Evolutionary conservation across 352 stramenopile genomes (phyloP), one percentile per base, ranked within the genome.

Genomic region (Saprolegnia diclina): DNA sequence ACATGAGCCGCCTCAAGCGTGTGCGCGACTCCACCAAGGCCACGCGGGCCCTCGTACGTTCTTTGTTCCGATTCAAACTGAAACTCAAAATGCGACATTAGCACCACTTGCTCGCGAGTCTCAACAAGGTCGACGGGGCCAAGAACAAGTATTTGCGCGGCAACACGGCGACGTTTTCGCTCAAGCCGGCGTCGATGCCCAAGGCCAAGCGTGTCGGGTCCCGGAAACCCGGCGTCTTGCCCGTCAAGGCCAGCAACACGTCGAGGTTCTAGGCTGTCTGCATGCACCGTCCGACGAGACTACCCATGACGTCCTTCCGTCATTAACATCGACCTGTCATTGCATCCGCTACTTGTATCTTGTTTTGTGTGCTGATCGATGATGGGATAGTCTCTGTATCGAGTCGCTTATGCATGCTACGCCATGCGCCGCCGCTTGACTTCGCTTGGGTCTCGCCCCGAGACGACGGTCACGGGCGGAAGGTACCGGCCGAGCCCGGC

Each of bases 1-100:
- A 94, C 63, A 72, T 94, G 55, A 85, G 84, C 35, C 79, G 86
- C 11, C 74, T 94, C 38, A 92, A 91, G 77, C 89, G 78, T 7
- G 80, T 87, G 24, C 86, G 86, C 22, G 81, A 82, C 56, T 74
- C 73, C 37, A 77, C 79, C 4, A 52, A 24, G 18, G 29, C 42
- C n/a, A n/a, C n/a, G 16, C 18, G 21, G 29, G 53, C 63, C 2
- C 44, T 69, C 44, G 63, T 69, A 61, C 45, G 24, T 18, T 13
- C 57, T 53, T 14, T 10, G 4, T 19, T 52, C 29, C 5, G 2
- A 35, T 35, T 5, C 2, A 6, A 35, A 35, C 29, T 65, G 1
- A 1, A 22, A 24, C 14, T 61, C 4, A 29, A 53, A 21, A 55
- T 54, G 32, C 32, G 24, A 13, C 22, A 5, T 1, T 48, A 69